Base-by-base conservation (phyloP, 2,329 filamentous ascomycete species). In the Talaromyces piceae region DNA sequence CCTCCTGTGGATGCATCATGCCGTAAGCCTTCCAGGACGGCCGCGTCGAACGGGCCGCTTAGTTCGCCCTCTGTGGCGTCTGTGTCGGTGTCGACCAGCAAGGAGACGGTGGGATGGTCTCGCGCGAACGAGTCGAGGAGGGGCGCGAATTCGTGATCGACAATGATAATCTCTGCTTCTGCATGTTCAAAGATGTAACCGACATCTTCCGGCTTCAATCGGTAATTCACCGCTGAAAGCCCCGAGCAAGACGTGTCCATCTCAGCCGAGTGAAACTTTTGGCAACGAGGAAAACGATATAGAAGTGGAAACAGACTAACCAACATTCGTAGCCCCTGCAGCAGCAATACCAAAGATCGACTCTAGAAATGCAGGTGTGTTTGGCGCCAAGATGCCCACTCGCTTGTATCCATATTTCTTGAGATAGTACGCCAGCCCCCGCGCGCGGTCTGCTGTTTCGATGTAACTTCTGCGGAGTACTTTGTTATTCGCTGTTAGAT, bases 331-430 rank as follows among this genome's bases (percentile, higher is more conserved):
- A 6, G 78, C 87, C 1, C 89, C 89, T 0, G 87, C 87, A 1
- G 87, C 91, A 1, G 84, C 84, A 59, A 96, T 86, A 1, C 87
- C 93, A 63, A 88, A 98, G 55, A 95, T 88, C 5, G 83, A 81
- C 71, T 97, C 91, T 25, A 98, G 76, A 61, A 97, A 97, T 0
- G 91, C 91, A 0, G 93, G 93, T 1, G 93, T 98, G 66, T 98
- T 98, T 3, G 93, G 88, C 7, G 83, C 84, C 9, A 98, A 76
- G 45, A 98, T 84, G 5, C 93, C 93, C 5, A 97, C 86, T 54
- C 87, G 79, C 61, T 82, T 85, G 62, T 82, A 83, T 4, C 80
- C 78, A 63, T 87, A 81, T 67, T 87, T 88, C 59, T 80, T 80
- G 51, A 98, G 67, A 66, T 86, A 97, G 70, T 95, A 97, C 12